Evolutionary conservation across 768 basidiomycete genomes (phyloP), one percentile per base, ranked within the genome.

Genomic region (Russula emetica): DNA sequence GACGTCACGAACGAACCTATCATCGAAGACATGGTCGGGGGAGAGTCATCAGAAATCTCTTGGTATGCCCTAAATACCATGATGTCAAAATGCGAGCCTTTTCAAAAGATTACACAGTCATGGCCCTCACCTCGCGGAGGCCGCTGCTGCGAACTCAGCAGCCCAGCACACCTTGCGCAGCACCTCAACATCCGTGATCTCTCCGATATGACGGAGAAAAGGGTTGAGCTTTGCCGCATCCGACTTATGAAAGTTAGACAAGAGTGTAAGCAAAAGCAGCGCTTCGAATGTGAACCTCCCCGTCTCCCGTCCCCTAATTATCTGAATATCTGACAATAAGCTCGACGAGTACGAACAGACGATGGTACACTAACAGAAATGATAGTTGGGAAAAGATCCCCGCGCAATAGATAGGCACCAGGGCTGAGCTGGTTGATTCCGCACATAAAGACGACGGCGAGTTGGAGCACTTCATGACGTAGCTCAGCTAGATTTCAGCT

Each of bases 241-340:
- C 0, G 85, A 86, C 69, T 84, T 86, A 71, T 88, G 88, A 70
- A 84, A 90, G 69, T 87, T 87, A 58, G 83, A 83, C 2, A 90
- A 78, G 38, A 87, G 73, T 13, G 83, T 77, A n/a, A 88, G 77
- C 7, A 89, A 74, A 7, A 88, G 74, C 0, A 78, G 74, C 1
- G 84, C 83, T 69, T 87, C 85, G 59, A 86, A 84, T 0, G 84
- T 79, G 70, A 75, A 86, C 55, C 78, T 76, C 65, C 81, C 79
- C 5, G 81, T 87, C 24, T 82, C 80, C 1, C 78, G 79, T 11
- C 78, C 77, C 64, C 79, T 85, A 32, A 87, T 78, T 38, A 87
- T 75, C 87, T 88, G 52, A 7, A 13, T 22, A 13, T 24, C 54
- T 6, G 63, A n/a, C n/a, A 5, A 63, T 38, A 52, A 16, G 42